Percentiles rank a stretch among this genome's conserved stretches.
phyloP scores from a whole-genome alignment of 2,329 filamentous ascomycete genomes.

The Aspergillus transmontanensis region DNA sequence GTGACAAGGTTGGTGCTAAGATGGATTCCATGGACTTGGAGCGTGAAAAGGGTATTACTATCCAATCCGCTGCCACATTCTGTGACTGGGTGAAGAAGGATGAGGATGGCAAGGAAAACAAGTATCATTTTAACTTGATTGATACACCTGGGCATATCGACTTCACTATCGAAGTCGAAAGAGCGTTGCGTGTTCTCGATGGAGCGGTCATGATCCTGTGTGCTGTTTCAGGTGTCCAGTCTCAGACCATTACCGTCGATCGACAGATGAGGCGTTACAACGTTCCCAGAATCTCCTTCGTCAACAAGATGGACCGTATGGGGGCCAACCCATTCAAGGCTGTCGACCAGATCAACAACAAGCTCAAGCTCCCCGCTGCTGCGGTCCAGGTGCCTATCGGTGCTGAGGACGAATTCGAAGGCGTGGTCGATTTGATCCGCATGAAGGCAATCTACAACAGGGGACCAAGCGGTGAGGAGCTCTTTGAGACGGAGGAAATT shows the following conservation, averaged over 20 bases:
- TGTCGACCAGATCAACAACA: slow-evolving; percentile 95
- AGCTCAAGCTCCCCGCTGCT: slow-evolving; percentile 89
- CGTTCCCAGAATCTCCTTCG: slow-evolving; percentile 89
- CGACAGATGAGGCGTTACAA: slow-evolving; percentile 99
- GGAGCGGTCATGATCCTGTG: slow-evolving; percentile 98
- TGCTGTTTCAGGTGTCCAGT: slow-evolving; percentile 94
- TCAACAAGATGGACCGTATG: slow-evolving; percentile 99
- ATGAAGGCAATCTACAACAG: slow-evolving; percentile 96
- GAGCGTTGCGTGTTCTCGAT: slow-evolving; percentile 90
- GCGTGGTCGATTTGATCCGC: slow-evolving; percentile 86
- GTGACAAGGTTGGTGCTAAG: slow-evolving; percentile 94
- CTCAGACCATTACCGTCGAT: slow-evolving; percentile 97
- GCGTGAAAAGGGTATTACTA: slow-evolving; percentile 97
- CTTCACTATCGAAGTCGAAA: slow-evolving; percentile 98
- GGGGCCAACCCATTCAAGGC: slow-evolving; percentile 98
- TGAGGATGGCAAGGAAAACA: slow-evolving; percentile 75
- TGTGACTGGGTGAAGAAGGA: slow-evolving; percentile 94
- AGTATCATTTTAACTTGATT: slow-evolving; percentile 97
- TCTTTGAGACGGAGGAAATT: slow-evolving; percentile 77
- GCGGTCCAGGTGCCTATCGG: slow-evolving; percentile 95
- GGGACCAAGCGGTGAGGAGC: slow-evolving; percentile 75
- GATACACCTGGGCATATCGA: slow-evolving; percentile 98
- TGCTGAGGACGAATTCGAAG: slow-evolving; percentile 84
- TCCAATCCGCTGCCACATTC: slow-evolving; percentile 96
- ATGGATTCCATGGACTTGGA: slow-evolving; percentile 99